A percentile compares a stretch with the other conserved stretches of the same genome.
Conservation (phyloP, 768 basidiomycete species). For the Termitomyces sp. region DNA sequence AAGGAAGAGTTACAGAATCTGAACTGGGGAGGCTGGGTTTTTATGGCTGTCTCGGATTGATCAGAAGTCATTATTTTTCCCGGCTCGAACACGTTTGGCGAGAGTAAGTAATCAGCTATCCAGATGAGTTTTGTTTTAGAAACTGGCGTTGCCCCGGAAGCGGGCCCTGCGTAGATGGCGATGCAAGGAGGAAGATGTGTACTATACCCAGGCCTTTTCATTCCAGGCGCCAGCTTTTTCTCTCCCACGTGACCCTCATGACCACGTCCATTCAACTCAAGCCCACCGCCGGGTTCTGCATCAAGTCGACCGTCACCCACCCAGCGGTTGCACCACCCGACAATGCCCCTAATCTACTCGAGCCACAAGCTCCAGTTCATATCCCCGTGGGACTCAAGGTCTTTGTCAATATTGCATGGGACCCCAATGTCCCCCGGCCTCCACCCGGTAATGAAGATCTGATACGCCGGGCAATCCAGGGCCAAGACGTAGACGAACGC, state of each 20-base stretch:
- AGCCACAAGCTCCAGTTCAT: constrained; percentile 19
- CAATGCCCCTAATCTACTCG: constrained; percentile 22
- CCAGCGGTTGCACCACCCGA: constrained; percentile 26
- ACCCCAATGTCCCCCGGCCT: constrained; percentile 62
- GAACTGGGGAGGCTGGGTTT: constrained; percentile 19
- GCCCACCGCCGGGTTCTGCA: constrained; percentile 67
- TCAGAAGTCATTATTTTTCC: constrained; percentile 2
- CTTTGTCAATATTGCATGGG: constrained; percentile 76
- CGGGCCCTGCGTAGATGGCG: constrained; percentile 7
- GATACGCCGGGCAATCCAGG: constrained; percentile 55
- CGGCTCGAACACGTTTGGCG: constrained; percentile 7
- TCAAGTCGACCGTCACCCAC: constrained; percentile 53
- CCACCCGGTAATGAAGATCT: constrained; percentile 55
- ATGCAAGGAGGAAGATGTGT: neutral
- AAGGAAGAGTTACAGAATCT: constrained; percentile 30
- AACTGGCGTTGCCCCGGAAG: neutral
- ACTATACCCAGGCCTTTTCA: neutral
- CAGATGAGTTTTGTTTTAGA: neutral
- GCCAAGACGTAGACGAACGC: constrained; percentile 37
- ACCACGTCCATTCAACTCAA: constrained; percentile 35
- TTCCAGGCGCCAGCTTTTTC: constrained; percentile 1
- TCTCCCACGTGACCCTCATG: constrained; percentile 5
- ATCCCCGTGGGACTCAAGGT: constrained; percentile 53
- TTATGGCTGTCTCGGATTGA: constrained; percentile 16
- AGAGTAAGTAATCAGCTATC: neutral